A percentile compares a stretch with the other conserved stretches of the same genome.
Evolutionary conservation across 2,329 filamentous ascomycete genomes (phyloP).

Genomic region (Aureobasidium sp.): DNA sequence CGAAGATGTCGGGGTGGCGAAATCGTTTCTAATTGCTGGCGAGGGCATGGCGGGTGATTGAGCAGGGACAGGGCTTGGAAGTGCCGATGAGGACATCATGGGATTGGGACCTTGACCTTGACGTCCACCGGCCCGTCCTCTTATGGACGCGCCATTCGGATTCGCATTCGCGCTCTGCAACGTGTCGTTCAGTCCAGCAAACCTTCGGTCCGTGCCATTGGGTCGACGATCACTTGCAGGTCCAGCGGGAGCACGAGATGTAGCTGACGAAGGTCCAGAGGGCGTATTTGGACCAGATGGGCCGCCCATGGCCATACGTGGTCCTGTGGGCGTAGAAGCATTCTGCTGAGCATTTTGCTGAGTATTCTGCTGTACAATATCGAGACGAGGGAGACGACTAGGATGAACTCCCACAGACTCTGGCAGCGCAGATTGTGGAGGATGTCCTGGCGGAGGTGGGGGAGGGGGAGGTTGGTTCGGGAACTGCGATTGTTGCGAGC

Average conservation of each 20-base stretch:
- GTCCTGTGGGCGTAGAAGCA: slow-evolving; percentile 20
- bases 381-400: slow-evolving; percentile 14
- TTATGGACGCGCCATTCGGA: slow-evolving; percentile 8
- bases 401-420: slow-evolving; percentile 19
- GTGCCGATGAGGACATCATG: neutral
- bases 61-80: neutral
- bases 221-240: slow-evolving; percentile 14
- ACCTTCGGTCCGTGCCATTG: slow-evolving; percentile 19
- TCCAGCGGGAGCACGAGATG: slow-evolving; percentile 14
- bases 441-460: slow-evolving; percentile 13
- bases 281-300: slow-evolving; percentile 18
- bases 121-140: slow-evolving; percentile 3
- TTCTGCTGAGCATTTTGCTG: neutral
- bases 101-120: neutral
- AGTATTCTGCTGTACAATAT: neutral
- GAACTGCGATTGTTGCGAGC: slow-evolving; percentile 12
- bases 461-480: slow-evolving; percentile 17
- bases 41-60: neutral
- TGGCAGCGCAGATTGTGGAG: slow-evolving; percentile 15
- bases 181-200: slow-evolving; percentile 20
- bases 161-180: slow-evolving; percentile 3
- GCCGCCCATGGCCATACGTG: slow-evolving; percentile 22
- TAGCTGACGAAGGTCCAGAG: slow-evolving; percentile 20
- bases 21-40: neutral
- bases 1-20: neutral